Evolutionary conservation across 805 yeast species (phyloP), one percentile per base, ranked within the genome.

Genomic region (Saccharomycopsis vini): DNA sequence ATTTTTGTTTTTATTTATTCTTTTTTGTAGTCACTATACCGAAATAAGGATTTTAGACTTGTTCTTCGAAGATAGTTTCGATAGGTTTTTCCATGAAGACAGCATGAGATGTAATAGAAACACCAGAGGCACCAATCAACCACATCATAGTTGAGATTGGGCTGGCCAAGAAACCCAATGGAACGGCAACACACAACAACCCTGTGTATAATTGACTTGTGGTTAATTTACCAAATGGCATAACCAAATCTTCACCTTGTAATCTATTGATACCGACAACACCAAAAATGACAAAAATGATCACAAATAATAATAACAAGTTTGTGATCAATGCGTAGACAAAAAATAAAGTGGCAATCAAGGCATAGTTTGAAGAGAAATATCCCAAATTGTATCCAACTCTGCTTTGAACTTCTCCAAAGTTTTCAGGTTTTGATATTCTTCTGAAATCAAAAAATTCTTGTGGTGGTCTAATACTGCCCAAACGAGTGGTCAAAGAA

Each of bases 381-480:
- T 90, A 83, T 37, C 85, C 78, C 62, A 92, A 67, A 64, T 92
- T 92, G 71, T 77, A 92, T 36, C 81, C 66, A 34, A 90, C 86
- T 62, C 99, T 78, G 54, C 84, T 76, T 66, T 92, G 98, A 40
- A 84, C 69, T 53, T 92, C 98, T 39, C 82, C 79, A 61, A 88
- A 82, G 62, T 87, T 88, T 43, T 75, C 78, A 18, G 99, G 99
- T 61, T 87, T 88, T 30, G 95, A 83, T 50, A 92, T 62, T 60
- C 95, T 80, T 63, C 88, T 83, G 58, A 84, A 64, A 61, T 92
- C 97, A 58, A 92, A 86, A 60, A 92, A 92, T 61, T 92, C 98
- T 62, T 82, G 92, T 34, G 94, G 89, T 30, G 97, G 86, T 58
- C 84, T 81, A 49, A 92, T 62, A 55, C 83, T 75, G 39, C 92